Base-by-base conservation (phyloP, 148 eudicot species). In the Persicaria maculosa region DNA sequence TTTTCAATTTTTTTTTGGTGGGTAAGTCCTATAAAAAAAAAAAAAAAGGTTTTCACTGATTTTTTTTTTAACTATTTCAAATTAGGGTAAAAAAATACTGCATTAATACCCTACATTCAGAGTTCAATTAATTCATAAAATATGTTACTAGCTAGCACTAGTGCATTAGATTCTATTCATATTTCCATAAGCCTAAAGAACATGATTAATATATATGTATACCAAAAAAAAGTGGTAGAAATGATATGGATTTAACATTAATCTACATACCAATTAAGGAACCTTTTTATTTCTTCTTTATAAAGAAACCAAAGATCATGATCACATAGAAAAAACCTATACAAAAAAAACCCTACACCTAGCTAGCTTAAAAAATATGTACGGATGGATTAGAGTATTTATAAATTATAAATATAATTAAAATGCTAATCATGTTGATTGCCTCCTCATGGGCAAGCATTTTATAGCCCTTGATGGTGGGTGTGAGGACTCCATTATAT, bases 221-320 rank as follows among this genome's bases (percentile, higher is more conserved):
- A 40, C 31, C 31, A 58, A 58, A n/a, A 58, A n/a, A 58, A 58
- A 57, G 64, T 57, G 31, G 64, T 31, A 57, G 64, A 57, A 57
- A 20, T n/a, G 31, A 57, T 57, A 57, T 8, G 64, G 64, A 19
- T 57, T 17, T 19, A 20, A 10, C 64, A 57, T 1, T 57, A 57
- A 19, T 19, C 4, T 9, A 57, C 4, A 57, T 57, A 22, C 61
- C 9, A 17, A 57, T 7, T 22, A 6, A 22, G 25, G 25, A 22
- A 31, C 9, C 25, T 57, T 55, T 17, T 55, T 5, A 2, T 55
- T 57, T 0, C 31, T 57, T 55, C 5, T 57, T 57, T 57, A 31
- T 31, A 31, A 19, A 20, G 36, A 58, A n/a, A 54, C 5, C 7
- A 54, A 53, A 31, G 40, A 31, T 31, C 40, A 31, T 31, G 40